Conservation (phyloP, 495 filamentous ascomycete species). For the Aspergillus wentii region DNA sequence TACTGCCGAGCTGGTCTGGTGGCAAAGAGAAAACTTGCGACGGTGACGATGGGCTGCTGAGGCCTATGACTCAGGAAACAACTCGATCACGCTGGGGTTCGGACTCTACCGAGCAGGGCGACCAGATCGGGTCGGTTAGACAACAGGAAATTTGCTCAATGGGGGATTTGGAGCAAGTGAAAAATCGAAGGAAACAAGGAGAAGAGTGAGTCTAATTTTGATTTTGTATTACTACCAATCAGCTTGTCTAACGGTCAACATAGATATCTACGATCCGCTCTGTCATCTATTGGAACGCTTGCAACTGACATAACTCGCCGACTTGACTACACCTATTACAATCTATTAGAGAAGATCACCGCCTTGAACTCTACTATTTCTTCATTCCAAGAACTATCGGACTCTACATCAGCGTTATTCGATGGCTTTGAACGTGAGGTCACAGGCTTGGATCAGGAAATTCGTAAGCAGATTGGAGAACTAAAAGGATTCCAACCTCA, state of each 20-base stretch:
- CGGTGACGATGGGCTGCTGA: constrained; percentile 27
- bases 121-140: constrained; percentile 23
- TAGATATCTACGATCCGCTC: constrained; percentile 34
- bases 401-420: constrained; percentile 55
- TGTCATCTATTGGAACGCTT: constrained; percentile 32
- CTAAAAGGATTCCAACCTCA: constrained; percentile 70
- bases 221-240: background rate
- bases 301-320: constrained; percentile 59
- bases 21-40: constrained; percentile 31
- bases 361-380: constrained; percentile 62
- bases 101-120: constrained; percentile 29
- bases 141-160: constrained; percentile 32
- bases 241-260: background rate
- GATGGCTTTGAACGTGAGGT: constrained; percentile 59
- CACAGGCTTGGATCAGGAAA: constrained; percentile 53
- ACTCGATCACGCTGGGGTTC: constrained; percentile 31
- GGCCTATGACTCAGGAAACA: constrained; percentile 27
- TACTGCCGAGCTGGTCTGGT: constrained; percentile 31
- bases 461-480: constrained; percentile 58
- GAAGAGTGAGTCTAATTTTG: constrained; percentile 35
- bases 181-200: constrained; percentile 34
- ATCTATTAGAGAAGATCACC: constrained; percentile 71
- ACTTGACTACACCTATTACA: constrained; percentile 85
- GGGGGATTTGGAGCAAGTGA: constrained; percentile 38
- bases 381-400: constrained; percentile 65